Conservation (phyloP, 768 basidiomycete genomes). For the Mycena polygramma region DNA sequence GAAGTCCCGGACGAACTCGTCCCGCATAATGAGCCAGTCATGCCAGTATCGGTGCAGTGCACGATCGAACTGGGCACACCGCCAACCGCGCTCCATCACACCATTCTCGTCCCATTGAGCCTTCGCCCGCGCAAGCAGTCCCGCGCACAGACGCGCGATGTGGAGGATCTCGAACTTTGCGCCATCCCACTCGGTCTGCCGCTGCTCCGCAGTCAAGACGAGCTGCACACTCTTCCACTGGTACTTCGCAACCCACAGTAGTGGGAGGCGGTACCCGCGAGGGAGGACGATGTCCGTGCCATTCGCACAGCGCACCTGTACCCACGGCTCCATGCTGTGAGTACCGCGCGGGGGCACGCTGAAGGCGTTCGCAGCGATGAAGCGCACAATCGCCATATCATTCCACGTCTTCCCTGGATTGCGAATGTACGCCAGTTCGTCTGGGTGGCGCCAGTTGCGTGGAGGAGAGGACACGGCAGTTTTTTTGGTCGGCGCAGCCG, state of each 20-base stretch:
- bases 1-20: constrained; percentile 54
- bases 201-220: constrained; percentile 51
- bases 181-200: constrained; percentile 55
- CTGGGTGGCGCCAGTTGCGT: constrained; percentile 53
- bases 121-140: constrained; percentile 51
- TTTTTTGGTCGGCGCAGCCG: background rate
- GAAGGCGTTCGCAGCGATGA: constrained; percentile 52
- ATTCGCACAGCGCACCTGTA: constrained; percentile 32
- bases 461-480: background rate
- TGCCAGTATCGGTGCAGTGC: constrained; percentile 57
- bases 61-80: constrained; percentile 57
- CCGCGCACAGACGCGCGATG: constrained; percentile 53
- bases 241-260: constrained; percentile 61
- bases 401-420: constrained; percentile 32
- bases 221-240: constrained; percentile 58
- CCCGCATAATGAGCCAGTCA: constrained; percentile 56
- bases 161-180: constrained; percentile 60
- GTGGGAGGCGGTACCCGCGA: constrained; percentile 56
- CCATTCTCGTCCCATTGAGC: constrained; percentile 44
- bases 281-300: constrained; percentile 47
- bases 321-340: constrained; percentile 37
- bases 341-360: constrained; percentile 48
- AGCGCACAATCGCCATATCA: constrained; percentile 47
- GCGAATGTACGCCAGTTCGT: constrained; percentile 53
- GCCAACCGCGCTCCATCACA: constrained; percentile 52